Conservation (phyloP, 1,139 yeast species). For the Arxiozyma telluris region DNA sequence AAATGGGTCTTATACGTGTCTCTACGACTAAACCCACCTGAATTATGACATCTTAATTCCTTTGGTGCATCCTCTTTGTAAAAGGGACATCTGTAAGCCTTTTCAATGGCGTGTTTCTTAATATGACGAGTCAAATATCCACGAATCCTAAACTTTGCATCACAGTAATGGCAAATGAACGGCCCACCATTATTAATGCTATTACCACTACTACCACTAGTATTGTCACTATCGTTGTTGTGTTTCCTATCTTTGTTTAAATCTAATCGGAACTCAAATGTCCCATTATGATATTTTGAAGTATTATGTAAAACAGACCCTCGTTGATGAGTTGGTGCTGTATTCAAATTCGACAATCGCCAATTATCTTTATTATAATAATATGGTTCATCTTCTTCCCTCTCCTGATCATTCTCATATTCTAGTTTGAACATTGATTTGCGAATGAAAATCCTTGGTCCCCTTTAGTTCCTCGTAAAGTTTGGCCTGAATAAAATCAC, state of each 20-base stretch:
- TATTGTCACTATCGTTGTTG: background rate
- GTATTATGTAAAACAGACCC: background rate
- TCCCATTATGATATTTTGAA: background rate
- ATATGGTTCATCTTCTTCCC: slow-evolving; percentile 1
- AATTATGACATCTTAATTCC: slow-evolving; percentile 70
- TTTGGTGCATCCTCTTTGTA: slow-evolving; percentile 40
- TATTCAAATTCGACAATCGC: too few species aligned
- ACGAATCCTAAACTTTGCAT: slow-evolving; percentile 69
- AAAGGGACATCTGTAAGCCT: slow-evolving; percentile 89
- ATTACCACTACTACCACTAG: background rate
- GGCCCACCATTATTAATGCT: slow-evolving; percentile 1
- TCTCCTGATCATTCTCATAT: background rate
- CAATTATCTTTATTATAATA: background rate
- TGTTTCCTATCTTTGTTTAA: background rate
- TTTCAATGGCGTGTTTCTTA: slow-evolving; percentile 77
- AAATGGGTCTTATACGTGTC: slow-evolving; percentile 94
- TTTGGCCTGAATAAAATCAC: too few species aligned
- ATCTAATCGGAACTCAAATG: background rate
- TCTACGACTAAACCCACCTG: slow-evolving; percentile 90
- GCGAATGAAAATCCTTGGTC: background rate
- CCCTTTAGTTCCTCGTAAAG: too few species aligned
- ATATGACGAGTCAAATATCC: slow-evolving; percentile 89
- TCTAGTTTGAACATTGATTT: slow-evolving; percentile 5
- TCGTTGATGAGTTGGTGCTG: too few species aligned
- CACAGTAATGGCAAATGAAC: slow-evolving; percentile 56